These are phyloP conservation scores for Pulicaria dysenterica DNA, from an alignment of 129 eudicot genomes.

Conservation along the genomic window DNA sequence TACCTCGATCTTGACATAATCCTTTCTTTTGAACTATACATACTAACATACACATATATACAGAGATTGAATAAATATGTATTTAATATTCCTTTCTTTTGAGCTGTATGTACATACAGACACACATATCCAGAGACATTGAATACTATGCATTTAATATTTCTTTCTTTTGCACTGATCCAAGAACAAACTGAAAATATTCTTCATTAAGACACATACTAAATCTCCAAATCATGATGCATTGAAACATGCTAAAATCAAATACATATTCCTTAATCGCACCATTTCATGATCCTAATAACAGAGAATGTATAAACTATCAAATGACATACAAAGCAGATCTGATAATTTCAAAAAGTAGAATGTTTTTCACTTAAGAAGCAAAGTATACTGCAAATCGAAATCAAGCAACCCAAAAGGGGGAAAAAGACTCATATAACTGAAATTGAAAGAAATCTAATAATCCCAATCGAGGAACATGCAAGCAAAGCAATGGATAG, in stretches of 20 bases:
- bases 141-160: no score
- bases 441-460: not conserved
- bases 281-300: not conserved
- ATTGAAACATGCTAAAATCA: not conserved
- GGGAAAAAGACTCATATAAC: no score
- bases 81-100: no score
- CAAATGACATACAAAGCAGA: not conserved
- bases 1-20: no score
- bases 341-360: not conserved
- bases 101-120: no score
- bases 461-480: not conserved
- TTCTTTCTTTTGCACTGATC: not conserved
- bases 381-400: not conserved
- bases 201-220: not conserved
- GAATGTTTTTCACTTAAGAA: not conserved
- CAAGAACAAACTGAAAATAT: not conserved
- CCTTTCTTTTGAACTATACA: no score
- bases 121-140: no score
- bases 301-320: not conserved
- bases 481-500: conserved; percentile 6
- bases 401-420: not conserved
- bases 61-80: no score
- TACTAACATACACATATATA: no score
- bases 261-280: no score
- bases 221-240: not conserved